phyloP scores from a whole-genome alignment of 306 rosid genomes.

The Nissolia schottii region DNA sequence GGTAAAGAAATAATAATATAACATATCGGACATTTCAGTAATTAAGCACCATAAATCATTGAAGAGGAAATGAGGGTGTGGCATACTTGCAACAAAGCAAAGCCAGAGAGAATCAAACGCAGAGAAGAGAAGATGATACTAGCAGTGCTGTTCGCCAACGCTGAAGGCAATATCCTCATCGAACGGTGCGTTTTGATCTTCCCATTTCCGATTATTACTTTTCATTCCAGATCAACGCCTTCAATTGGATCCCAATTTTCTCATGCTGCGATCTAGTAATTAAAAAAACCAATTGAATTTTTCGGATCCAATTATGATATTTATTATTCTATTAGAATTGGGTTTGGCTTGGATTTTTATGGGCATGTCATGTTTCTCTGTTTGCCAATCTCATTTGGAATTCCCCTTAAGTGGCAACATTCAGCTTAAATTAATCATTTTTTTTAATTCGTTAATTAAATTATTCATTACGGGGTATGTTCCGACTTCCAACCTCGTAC shows the following conservation, averaged over 20 bases:
- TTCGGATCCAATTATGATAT: background rate
- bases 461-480: background rate
- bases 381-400: background rate
- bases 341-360: background rate
- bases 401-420: background rate
- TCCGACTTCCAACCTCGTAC: no score
- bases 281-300: background rate
- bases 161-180: conserved; percentile 72
- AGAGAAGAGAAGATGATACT: conserved; percentile 46
- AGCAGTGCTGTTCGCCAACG: conserved; percentile 71
- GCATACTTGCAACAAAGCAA: background rate
- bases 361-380: background rate
- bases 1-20: no score
- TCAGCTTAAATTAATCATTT: no score
- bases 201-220: conserved; percentile 30
- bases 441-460: no score
- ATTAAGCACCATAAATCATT: background rate
- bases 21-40: background rate
- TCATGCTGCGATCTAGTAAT: background rate
- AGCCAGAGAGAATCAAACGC: background rate
- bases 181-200: conserved; percentile 34
- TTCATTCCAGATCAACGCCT: background rate
- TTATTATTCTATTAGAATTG: background rate
- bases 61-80: background rate
- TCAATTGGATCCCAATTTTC: background rate